These are phyloP conservation scores for Fusarium sp. DNA, from an alignment of 2,329 filamentous ascomycete species.

Conservation along the genomic window DNA sequence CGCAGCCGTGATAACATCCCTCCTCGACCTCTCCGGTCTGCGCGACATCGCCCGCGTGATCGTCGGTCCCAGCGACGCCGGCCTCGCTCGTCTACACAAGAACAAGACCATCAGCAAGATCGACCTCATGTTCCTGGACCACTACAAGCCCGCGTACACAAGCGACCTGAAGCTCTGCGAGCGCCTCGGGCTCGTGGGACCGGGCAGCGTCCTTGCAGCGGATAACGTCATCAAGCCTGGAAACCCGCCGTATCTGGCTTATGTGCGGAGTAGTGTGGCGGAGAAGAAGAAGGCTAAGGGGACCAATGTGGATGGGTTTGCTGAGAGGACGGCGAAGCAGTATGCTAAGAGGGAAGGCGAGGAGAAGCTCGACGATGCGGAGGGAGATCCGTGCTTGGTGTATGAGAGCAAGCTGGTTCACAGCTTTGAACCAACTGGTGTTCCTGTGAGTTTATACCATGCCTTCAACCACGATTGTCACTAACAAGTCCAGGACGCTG, in stretches of 20 bases:
- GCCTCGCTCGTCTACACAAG: conserved; percentile 70
- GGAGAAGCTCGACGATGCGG: conserved; percentile 53
- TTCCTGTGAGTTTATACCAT: conserved; percentile 64
- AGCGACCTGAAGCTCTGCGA: conserved; percentile 83
- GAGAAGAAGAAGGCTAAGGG: conserved; percentile 66
- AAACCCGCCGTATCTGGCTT: conserved; percentile 78
- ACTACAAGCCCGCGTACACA: conserved; percentile 82
- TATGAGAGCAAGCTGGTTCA: conserved; percentile 75
- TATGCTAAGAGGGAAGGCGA: conserved; percentile 69
- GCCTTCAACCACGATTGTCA: no score
- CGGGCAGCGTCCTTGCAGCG: conserved; percentile 74
- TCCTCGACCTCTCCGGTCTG: conserved; percentile 83
- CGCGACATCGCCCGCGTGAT: conserved; percentile 76
- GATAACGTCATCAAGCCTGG: conserved; percentile 80
- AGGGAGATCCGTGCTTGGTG: conserved; percentile 73
- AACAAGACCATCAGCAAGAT: conserved; percentile 68
- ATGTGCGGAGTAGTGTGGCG: conserved; percentile 74
- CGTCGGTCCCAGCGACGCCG: conserved; percentile 76
- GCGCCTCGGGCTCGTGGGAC: conserved; percentile 72
- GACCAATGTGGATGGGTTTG: conserved; percentile 55
- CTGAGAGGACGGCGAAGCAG: conserved; percentile 61
- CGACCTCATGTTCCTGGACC: conserved; percentile 83
- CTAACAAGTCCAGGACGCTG: conserved; percentile 67
- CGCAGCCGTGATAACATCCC: conserved; percentile 74
- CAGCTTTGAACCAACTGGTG: conserved; percentile 77